phyloP scores from a whole-genome alignment of 106 monocot species.

The Dactylorhiza incarnata region DNA sequence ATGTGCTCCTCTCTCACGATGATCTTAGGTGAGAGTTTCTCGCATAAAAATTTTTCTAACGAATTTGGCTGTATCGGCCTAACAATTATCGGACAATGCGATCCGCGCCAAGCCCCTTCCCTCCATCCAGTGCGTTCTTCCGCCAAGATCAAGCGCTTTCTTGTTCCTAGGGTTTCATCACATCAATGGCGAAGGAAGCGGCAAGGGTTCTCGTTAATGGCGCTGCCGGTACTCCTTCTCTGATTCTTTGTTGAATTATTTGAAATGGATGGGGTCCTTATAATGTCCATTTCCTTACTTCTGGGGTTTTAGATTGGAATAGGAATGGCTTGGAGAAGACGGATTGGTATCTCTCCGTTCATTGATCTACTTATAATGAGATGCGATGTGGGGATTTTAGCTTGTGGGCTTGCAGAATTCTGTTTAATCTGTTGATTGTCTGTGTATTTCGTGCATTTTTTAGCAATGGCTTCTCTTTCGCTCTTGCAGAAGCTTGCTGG shows the following conservation, averaged over 20 bases:
- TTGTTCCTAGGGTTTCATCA: background rate
- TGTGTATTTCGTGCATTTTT: background rate
- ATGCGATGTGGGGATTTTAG: background rate
- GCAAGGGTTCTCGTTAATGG: constrained; percentile 53
- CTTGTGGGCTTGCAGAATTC: background rate
- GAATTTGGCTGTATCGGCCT: too few relatives aligned
- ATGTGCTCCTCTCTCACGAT: too few relatives aligned
- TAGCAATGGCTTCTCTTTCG: constrained; percentile 6
- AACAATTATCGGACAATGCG: too few relatives aligned
- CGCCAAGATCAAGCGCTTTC: background rate
- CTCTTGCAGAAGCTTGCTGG: background rate
- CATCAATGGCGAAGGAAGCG: constrained; percentile 44
- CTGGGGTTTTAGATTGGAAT: background rate
- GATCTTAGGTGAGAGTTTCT: too few relatives aligned
- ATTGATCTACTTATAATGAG: background rate
- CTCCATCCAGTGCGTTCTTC: too few relatives aligned
- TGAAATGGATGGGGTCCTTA: background rate
- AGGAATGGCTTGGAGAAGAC: constrained; percentile 2
- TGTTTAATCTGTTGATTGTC: background rate
- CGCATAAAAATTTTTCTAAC: too few relatives aligned
- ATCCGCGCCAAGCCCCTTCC: too few relatives aligned
- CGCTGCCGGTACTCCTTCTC: constrained; percentile 29
- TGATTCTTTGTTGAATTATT: background rate
- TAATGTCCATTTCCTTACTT: background rate
- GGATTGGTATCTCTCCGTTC: background rate